phyloP scores from a whole-genome alignment of 2,329 filamentous ascomycete species.

The Colletotrichum tofieldiae region DNA sequence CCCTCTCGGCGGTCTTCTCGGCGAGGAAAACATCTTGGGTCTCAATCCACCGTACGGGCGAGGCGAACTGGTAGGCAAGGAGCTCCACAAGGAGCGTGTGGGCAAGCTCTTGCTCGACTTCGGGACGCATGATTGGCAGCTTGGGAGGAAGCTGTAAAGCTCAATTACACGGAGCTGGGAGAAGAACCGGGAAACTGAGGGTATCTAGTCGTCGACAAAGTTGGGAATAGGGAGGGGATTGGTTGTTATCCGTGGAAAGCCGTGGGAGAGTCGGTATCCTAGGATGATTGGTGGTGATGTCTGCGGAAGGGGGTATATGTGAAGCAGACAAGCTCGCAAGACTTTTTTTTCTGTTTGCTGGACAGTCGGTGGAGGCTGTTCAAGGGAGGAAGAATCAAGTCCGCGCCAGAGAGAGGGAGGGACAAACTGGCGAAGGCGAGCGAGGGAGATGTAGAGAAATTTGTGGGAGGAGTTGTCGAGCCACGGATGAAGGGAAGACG shows the following conservation, averaged over 20 bases:
- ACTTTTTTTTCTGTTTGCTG: conserved; percentile 26
- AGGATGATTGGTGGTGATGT: conserved; percentile 18
- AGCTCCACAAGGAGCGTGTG: conserved; percentile 99
- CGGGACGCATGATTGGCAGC: conserved; percentile 85
- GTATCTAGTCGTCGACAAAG: conserved; percentile 40
- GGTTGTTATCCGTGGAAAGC: conserved; percentile 22
- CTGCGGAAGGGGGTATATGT: conserved; percentile 38
- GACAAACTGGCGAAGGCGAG: conserved; percentile 37
- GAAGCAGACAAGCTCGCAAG: conserved; percentile 40
- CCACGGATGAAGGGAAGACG: conserved; percentile 43
- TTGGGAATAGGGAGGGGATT: conserved; percentile 1
- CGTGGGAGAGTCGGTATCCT: conserved; percentile 38
- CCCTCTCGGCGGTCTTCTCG: conserved; percentile 95
- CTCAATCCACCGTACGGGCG: conserved; percentile 99
- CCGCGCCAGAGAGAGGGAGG: conserved; percentile 42
- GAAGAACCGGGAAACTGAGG: conserved; percentile 41
- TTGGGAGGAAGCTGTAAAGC: conserved; percentile 40
- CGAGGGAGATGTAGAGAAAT: conserved; percentile 40
- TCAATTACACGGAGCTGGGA: conserved; percentile 43
- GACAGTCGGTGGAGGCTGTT: conserved; percentile 36
- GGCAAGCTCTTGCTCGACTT: conserved; percentile 99
- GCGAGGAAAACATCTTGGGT: conserved; percentile 99
- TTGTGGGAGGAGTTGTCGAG: conserved; percentile 29
- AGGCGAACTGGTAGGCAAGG: conserved; percentile 98
- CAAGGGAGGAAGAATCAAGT: conserved; percentile 40